phyloP scores from a whole-genome alignment of 164 flowering plant species.

The Vitis riparia region DNA sequence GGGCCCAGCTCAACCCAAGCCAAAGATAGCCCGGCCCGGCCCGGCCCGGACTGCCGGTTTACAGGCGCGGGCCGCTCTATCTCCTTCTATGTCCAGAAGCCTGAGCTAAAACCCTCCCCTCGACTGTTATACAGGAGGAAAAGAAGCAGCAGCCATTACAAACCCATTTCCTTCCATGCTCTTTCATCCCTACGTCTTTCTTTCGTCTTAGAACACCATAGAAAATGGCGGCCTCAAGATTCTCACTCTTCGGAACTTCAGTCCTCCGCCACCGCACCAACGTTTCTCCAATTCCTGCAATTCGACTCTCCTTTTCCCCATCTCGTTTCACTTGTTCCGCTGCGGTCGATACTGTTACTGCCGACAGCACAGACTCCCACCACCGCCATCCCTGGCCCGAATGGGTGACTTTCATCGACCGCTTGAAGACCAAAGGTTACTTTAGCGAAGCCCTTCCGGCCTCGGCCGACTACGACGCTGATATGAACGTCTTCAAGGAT shows the following conservation, averaged over 20 bases:
- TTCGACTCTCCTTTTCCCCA: conserved; percentile 14
- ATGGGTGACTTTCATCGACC: conserved; percentile 68
- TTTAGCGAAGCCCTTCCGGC: conserved; percentile 18
- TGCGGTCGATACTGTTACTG: conserved; percentile 10
- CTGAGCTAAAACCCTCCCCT: too few relatives aligned
- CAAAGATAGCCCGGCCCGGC: too few relatives aligned
- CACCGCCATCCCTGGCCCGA: conserved; percentile 84
- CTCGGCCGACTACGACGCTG: conserved; percentile 16
- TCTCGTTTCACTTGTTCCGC: conserved; percentile 20
- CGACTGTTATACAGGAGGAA: too few relatives aligned
- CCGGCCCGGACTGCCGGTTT: too few relatives aligned
- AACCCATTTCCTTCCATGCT: background rate
- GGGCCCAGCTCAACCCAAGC: too few relatives aligned
- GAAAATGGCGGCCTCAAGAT: conserved; percentile 28
- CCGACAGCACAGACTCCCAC: conserved; percentile 8
- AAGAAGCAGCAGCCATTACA: background rate
- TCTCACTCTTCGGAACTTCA: conserved; percentile 21
- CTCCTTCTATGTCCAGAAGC: too few relatives aligned
- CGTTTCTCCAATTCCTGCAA: conserved; percentile 8
- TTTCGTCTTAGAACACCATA: background rate
- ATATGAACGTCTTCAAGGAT: conserved; percentile 47
- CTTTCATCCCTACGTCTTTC: background rate
- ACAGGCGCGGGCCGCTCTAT: too few relatives aligned
- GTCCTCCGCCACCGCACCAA: conserved; percentile 19
- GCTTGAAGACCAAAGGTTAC: conserved; percentile 62